Evolutionary conservation across 345 rosid species (phyloP).

Genomic region (Nasturtium officinale): DNA sequence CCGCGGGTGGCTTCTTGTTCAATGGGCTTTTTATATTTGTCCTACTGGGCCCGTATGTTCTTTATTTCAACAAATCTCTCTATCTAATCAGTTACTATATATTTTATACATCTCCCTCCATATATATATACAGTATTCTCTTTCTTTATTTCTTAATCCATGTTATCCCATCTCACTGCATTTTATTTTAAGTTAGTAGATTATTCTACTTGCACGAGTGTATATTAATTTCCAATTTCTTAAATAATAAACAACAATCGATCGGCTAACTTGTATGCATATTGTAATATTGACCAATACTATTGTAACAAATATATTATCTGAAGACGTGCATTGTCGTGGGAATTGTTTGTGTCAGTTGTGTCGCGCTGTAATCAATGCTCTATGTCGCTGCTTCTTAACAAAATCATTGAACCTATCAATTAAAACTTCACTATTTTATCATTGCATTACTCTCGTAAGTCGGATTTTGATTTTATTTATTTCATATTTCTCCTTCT

Average conservation of each 20-base stretch:
- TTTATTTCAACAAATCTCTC: not conserved
- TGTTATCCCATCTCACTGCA: not conserved
- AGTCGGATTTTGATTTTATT: not conserved
- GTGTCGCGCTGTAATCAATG: constrained; percentile 39
- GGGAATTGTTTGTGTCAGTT: constrained; percentile 37
- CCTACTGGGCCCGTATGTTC: not conserved
- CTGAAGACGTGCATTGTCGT: constrained; percentile 36
- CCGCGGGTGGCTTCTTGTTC: too few species aligned
- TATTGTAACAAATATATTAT: too few species aligned
- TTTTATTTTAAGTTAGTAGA: not conserved
- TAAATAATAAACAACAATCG: not conserved
- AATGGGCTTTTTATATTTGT: too few species aligned
- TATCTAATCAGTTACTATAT: too few species aligned
- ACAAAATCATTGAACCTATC: constrained; percentile 19
- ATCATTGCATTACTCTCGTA: not conserved
- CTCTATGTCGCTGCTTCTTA: constrained; percentile 3
- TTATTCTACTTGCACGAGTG: constrained; percentile 36
- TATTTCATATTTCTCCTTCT: not conserved
- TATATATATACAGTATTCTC: too few species aligned
- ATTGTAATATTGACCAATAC: not conserved
- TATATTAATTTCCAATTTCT: not conserved
- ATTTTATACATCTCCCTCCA: too few species aligned
- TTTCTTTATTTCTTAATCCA: too few species aligned
- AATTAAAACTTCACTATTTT: constrained; percentile 10
- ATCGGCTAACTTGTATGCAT: not conserved